These are phyloP conservation scores for Kodamaea neixiangensis DNA, from an alignment of 805 yeast species.

Conservation along the genomic window DNA sequence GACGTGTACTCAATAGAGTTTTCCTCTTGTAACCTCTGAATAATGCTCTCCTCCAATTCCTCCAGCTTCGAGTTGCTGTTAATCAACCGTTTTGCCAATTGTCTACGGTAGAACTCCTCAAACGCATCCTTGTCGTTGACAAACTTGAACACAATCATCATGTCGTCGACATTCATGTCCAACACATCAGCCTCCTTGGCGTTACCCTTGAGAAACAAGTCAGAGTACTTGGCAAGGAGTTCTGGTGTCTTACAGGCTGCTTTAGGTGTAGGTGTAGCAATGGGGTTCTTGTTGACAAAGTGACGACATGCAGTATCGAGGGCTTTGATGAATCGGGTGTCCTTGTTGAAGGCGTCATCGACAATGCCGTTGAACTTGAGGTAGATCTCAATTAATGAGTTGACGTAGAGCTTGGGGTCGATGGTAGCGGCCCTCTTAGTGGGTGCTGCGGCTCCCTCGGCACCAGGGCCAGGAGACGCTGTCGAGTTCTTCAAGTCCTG, in stretches of 20 bases:
- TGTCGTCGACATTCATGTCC: constrained; percentile 79
- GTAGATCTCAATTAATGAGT: constrained; percentile 71
- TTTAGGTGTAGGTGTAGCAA: constrained; percentile 68
- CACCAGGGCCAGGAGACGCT: constrained; percentile 15
- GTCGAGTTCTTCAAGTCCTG: constrained; percentile 49
- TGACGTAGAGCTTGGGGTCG: constrained; percentile 82
- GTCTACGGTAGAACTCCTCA: constrained; percentile 87
- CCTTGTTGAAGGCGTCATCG: constrained; percentile 63
- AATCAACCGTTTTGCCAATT: constrained; percentile 85
- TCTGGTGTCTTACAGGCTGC: constrained; percentile 85
- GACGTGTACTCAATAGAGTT: constrained; percentile 92
- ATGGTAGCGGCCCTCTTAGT: constrained; percentile 20
- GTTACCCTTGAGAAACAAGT: constrained; percentile 75
- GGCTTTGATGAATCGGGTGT: constrained; percentile 79
- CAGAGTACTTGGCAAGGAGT: constrained; percentile 84
- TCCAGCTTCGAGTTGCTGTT: constrained; percentile 84
- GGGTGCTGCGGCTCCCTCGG: constrained; percentile 15
- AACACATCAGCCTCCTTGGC: constrained; percentile 64
- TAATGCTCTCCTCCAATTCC: constrained; percentile 80
- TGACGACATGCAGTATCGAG: constrained; percentile 85
- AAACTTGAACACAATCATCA: constrained; percentile 84
- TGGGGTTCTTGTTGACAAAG: constrained; percentile 78
- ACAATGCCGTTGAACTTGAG: constrained; percentile 67
- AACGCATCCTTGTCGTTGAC: constrained; percentile 94
- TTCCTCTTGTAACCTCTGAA: constrained; percentile 82